phyloP scores from a whole-genome alignment of 345 rosid genomes.

The Lumnitzera racemosa region DNA sequence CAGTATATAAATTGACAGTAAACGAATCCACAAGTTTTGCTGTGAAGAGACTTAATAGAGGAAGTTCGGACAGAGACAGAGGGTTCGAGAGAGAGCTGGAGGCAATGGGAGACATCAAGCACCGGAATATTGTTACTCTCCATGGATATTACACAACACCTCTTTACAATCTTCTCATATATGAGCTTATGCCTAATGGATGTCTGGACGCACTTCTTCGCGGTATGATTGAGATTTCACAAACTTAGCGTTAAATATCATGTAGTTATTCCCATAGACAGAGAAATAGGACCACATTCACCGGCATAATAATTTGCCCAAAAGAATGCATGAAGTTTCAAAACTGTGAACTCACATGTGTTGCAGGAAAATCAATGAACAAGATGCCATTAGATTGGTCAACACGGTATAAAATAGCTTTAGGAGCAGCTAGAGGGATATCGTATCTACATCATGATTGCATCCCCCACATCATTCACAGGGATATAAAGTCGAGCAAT shows the following conservation, averaged over 20 bases:
- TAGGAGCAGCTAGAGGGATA: constrained; percentile 85
- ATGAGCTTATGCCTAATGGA: constrained; percentile 86
- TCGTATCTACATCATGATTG: constrained; percentile 87
- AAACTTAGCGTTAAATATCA: too few species aligned
- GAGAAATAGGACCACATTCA: too few species aligned
- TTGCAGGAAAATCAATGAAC: constrained; percentile 40
- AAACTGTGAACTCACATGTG: background rate
- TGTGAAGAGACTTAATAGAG: constrained; percentile 68
- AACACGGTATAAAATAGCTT: constrained; percentile 53
- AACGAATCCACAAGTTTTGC: constrained; percentile 53
- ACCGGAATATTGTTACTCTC: constrained; percentile 73
- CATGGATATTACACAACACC: constrained; percentile 64
- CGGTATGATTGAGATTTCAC: constrained; percentile 23
- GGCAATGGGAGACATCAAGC: constrained; percentile 89
- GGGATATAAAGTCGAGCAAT: constrained; percentile 82
- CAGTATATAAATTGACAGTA: constrained; percentile 53
- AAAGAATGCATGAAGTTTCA: background rate
- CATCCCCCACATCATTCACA: constrained; percentile 80
- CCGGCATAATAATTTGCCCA: too few species aligned
- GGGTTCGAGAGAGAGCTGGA: constrained; percentile 74
- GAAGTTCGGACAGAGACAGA: constrained; percentile 58
- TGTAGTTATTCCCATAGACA: too few species aligned
- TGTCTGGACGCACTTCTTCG: constrained; percentile 54
- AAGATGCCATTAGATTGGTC: constrained; percentile 49
- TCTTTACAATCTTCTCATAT: constrained; percentile 66